Conservation (phyloP, 441 rosid species). For the Euphorbia celastroides region DNA sequence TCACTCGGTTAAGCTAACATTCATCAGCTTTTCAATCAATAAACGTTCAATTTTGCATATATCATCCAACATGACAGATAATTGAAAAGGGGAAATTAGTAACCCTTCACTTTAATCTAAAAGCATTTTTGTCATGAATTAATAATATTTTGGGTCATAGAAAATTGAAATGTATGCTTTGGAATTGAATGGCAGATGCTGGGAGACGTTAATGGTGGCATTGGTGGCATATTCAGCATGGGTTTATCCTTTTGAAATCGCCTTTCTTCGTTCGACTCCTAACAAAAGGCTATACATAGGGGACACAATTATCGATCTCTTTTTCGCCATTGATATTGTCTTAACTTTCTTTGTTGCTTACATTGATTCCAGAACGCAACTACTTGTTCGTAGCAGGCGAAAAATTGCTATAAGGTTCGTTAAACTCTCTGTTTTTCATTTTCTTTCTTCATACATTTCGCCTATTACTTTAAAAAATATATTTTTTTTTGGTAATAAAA, state of each 20-base stretch:
- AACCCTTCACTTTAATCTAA: too few relatives aligned
- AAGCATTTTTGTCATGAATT: too few relatives aligned
- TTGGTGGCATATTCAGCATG: constrained; percentile 86
- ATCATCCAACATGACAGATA: too few relatives aligned
- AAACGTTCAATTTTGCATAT: too few relatives aligned
- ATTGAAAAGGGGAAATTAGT: too few relatives aligned
- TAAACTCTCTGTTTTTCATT: background rate
- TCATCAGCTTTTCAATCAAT: too few relatives aligned
- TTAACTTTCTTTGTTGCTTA: constrained; percentile 44
- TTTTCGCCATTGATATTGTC: constrained; percentile 35
- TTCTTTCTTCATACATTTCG: background rate
- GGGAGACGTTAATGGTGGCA: constrained; percentile 77
- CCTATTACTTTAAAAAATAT: too few relatives aligned
- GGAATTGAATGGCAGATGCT: constrained; percentile 57
- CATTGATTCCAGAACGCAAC: constrained; percentile 30
- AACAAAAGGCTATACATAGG: constrained; percentile 44
- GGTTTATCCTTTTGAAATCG: constrained; percentile 86
- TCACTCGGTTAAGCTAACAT: too few relatives aligned
- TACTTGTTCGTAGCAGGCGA: constrained; percentile 24
- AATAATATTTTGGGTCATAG: background rate
- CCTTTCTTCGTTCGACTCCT: constrained; percentile 51
- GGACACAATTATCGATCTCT: constrained; percentile 62
- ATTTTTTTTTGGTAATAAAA: too few relatives aligned
- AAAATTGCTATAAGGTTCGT: constrained; percentile 45
- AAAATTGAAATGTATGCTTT: too few relatives aligned